Conservation (phyloP, 495 filamentous ascomycete genomes). For the Aspergillus bridgeri region DNA sequence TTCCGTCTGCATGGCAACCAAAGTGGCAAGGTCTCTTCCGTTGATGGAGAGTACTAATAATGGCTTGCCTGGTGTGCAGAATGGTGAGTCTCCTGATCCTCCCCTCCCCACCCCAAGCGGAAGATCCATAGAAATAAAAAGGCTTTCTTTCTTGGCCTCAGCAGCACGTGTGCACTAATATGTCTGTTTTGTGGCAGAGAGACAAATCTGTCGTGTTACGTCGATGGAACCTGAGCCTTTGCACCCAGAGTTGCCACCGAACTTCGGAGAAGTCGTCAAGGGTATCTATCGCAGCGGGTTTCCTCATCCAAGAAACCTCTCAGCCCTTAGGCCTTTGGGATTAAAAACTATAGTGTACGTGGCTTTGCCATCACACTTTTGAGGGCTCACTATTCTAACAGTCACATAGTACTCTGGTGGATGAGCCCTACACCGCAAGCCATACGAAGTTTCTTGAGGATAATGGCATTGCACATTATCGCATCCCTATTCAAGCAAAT, state of each 20-base stretch:
- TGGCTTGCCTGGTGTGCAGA: slow-evolving; percentile 8
- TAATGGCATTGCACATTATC: slow-evolving; percentile 61
- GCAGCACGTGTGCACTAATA: not conserved
- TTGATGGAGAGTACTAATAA: slow-evolving; percentile 16
- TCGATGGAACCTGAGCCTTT: slow-evolving; percentile 6
- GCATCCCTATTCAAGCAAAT: slow-evolving; percentile 71
- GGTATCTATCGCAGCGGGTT: slow-evolving; percentile 78
- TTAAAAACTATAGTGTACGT: slow-evolving; percentile 75
- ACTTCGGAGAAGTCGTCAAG: slow-evolving; percentile 63
- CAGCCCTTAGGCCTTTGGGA: slow-evolving; percentile 57
- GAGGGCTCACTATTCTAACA: not conserved
- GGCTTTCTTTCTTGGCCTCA: not conserved
- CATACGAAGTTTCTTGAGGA: slow-evolving; percentile 58
- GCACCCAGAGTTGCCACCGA: slow-evolving; percentile 46
- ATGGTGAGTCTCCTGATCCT: slow-evolving; percentile 12
- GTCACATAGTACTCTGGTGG: slow-evolving; percentile 68
- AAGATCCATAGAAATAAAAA: not conserved
- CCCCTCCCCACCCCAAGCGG: not conserved
- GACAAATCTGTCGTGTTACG: not conserved
- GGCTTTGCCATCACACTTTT: not conserved
- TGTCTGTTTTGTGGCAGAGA: slow-evolving; percentile 3
- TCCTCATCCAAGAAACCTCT: slow-evolving; percentile 60
- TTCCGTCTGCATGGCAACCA: not conserved
- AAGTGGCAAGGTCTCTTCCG: slow-evolving; percentile 15
- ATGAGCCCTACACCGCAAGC: slow-evolving; percentile 55